phyloP scores from a whole-genome alignment of 139 green algal species.

The Tetraselmis chui region DNA sequence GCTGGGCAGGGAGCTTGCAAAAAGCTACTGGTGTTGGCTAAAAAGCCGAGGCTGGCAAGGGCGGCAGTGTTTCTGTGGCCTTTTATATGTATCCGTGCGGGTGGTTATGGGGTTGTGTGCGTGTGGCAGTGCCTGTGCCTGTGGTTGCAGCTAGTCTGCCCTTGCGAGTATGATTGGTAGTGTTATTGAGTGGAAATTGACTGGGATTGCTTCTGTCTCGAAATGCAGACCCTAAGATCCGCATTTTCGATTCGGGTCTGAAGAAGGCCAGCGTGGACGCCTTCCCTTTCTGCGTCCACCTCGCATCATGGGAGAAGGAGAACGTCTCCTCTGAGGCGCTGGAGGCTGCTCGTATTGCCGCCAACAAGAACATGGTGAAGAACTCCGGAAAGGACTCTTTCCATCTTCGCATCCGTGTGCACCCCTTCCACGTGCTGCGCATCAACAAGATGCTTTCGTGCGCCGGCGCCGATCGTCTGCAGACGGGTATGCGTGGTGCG shows the following conservation, averaged over 20 bases:
- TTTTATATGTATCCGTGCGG: no score
- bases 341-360: slow-evolving; percentile 94
- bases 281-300: slow-evolving; percentile 93
- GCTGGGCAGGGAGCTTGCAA: no score
- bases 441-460: slow-evolving; percentile 99
- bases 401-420: slow-evolving; percentile 95
- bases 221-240: slow-evolving; percentile 96
- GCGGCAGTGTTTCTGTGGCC: no score
- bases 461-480: slow-evolving; percentile 95
- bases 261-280: slow-evolving; percentile 89
- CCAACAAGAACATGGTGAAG: slow-evolving; percentile 99
- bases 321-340: slow-evolving; percentile 82
- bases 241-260: slow-evolving; percentile 95
- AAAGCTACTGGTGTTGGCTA: no score
- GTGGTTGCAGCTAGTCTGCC: no score
- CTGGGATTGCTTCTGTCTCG: no score
- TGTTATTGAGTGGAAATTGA: no score
- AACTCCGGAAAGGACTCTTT: slow-evolving; percentile 95
- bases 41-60: no score
- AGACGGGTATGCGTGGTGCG: slow-evolving; percentile 98
- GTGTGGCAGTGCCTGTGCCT: no score
- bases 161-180: no score
- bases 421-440: slow-evolving; percentile 98
- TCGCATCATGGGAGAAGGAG: slow-evolving; percentile 89
- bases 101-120: no score